Evolutionary conservation across 441 rosid species (phyloP).

Genomic region (Jatropha multifida): DNA sequence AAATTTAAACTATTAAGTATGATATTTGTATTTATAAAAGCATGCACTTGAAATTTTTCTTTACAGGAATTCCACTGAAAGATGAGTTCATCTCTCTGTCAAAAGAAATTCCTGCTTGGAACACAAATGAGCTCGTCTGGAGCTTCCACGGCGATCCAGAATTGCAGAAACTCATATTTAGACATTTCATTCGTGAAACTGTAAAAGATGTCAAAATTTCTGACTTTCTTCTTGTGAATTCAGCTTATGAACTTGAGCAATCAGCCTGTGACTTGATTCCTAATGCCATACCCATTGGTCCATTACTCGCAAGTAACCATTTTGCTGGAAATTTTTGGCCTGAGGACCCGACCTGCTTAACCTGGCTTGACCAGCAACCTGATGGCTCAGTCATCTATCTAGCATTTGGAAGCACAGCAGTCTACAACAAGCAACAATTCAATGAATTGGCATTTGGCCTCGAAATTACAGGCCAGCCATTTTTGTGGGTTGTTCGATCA

Average conservation of each 20-base stretch:
- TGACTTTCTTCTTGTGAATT: conserved; percentile 19
- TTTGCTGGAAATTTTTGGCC: conserved; percentile 24
- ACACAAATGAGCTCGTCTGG: conserved; percentile 20
- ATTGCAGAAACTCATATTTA: not conserved
- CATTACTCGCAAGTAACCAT: conserved; percentile 6
- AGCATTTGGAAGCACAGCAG: conserved; percentile 32
- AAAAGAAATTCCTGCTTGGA: conserved; percentile 20
- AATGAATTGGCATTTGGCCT: conserved; percentile 37
- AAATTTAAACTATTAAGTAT: no score
- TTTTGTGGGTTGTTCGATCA: conserved; percentile 38
- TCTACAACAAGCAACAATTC: conserved; percentile 18
- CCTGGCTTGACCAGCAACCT: conserved; percentile 36
- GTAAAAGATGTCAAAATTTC: conserved; percentile 6
- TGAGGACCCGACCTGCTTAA: conserved; percentile 33
- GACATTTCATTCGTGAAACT: not conserved
- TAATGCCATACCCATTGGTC: conserved; percentile 27
- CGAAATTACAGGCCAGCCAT: conserved; percentile 30
- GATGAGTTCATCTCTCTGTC: conserved; percentile 22
- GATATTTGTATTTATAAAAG: not conserved
- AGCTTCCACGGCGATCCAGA: conserved; percentile 10
- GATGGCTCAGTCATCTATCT: conserved; percentile 28
- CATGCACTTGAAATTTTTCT: not conserved
- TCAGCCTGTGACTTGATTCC: conserved; percentile 25
- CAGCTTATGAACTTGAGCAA: conserved; percentile 21
- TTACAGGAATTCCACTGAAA: conserved; percentile 18